Conservation (phyloP, 73 alveolate genomes). For the Diophrys sp. region DNA sequence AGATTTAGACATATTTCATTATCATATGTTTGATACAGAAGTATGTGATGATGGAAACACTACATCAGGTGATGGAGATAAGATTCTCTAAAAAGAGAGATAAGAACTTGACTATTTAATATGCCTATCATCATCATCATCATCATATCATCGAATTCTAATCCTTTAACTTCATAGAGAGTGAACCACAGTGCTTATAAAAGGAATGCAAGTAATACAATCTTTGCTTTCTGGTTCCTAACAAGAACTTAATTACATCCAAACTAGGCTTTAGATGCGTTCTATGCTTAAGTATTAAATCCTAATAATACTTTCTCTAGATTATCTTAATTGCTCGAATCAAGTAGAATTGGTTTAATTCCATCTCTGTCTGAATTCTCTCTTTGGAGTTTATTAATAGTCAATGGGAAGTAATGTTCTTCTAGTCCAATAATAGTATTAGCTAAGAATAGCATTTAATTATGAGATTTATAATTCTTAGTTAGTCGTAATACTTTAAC, state of each 20-base stretch:
- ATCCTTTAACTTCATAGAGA: conserved; percentile 87
- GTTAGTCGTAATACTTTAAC: conserved; percentile 39
- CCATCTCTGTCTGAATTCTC: conserved; percentile 75
- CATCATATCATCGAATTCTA: conserved; percentile 89
- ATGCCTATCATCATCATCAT: too few relatives aligned
- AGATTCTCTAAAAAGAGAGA: too few relatives aligned
- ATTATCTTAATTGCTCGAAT: conserved; percentile 20
- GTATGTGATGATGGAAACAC: too few relatives aligned
- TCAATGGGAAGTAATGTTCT: conserved; percentile 76
- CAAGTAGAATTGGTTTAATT: conserved; percentile 65
- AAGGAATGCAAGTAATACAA: conserved; percentile 58
- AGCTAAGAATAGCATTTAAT: conserved; percentile 70
- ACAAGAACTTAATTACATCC: conserved; percentile 88
- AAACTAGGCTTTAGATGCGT: too few relatives aligned
- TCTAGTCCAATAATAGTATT: conserved; percentile 69
- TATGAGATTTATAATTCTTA: conserved; percentile 81
- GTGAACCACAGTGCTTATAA: conserved; percentile 77
- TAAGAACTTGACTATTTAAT: too few relatives aligned
- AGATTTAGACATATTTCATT: too few relatives aligned
- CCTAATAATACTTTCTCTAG: too few relatives aligned
- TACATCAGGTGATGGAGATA: too few relatives aligned
- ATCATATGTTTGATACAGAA: too few relatives aligned
- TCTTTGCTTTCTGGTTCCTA: conserved; percentile 72
- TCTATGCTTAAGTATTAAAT: conserved; percentile 33
- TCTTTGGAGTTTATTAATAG: conserved; percentile 72